These are phyloP conservation scores for Nigrospora oryzae DNA, from an alignment of 2,329 filamentous ascomycete genomes.

Conservation along the genomic window DNA sequence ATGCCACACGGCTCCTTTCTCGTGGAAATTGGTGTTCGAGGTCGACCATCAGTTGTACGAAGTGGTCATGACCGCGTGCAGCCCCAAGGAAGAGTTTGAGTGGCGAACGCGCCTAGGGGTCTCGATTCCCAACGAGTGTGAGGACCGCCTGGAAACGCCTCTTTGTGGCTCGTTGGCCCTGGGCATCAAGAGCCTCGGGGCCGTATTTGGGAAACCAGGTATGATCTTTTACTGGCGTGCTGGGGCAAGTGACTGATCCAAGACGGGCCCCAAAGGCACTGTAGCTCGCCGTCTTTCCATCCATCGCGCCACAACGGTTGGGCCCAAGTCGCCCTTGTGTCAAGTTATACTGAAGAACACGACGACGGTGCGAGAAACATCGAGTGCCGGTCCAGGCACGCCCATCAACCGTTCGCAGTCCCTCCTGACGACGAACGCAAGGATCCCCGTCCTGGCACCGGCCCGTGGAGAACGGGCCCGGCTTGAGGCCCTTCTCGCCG, in stretches of 20 bases:
- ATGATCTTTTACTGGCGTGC: not conserved
- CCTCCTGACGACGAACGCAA: slow-evolving; percentile 57
- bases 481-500: slow-evolving; percentile 63
- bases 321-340: slow-evolving; percentile 56
- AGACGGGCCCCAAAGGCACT: slow-evolving; percentile 34
- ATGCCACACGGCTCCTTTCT: slow-evolving; percentile 77
- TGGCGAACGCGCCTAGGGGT: slow-evolving; percentile 66
- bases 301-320: slow-evolving; percentile 67
- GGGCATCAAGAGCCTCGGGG: slow-evolving; percentile 65
- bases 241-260: slow-evolving; percentile 3
- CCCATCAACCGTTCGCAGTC: slow-evolving; percentile 73
- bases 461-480: slow-evolving; percentile 67
- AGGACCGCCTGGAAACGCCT: slow-evolving; percentile 34
- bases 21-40: slow-evolving; percentile 89
- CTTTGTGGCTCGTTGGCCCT: slow-evolving; percentile 58
- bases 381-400: slow-evolving; percentile 32
- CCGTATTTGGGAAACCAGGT: slow-evolving; percentile 67
- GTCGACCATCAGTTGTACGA: slow-evolving; percentile 71
- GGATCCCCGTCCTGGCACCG: slow-evolving; percentile 64
- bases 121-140: slow-evolving; percentile 39
- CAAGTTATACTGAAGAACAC: slow-evolving; percentile 87
- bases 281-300: slow-evolving; percentile 65
- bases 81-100: slow-evolving; percentile 65
- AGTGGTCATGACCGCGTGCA: slow-evolving; percentile 80
- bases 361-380: slow-evolving; percentile 51